Evolutionary conservation across 2,329 filamentous ascomycete genomes (phyloP), one percentile per base, ranked within the genome.

Genomic region (Colletotrichum lini): DNA sequence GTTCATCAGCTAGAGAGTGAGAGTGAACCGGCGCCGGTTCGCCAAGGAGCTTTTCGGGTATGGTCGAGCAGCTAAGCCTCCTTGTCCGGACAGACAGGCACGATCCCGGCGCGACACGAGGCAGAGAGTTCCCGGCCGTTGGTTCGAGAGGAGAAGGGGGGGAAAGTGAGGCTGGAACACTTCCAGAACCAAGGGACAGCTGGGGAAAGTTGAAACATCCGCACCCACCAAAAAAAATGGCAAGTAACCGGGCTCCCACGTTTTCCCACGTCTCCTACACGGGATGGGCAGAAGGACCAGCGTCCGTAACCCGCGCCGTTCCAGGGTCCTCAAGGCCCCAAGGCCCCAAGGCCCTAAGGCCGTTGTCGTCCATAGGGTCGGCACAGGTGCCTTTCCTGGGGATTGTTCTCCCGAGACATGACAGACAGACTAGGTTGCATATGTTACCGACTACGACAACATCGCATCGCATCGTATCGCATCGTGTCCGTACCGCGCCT

Each of bases 171-270:
- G 67, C 62, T 61, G 62, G 67, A 60, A 42, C 42, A 30, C 56
- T 59, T 65, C 66, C 52, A 65, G 66, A 64, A 58, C 62, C 66
- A 63, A 52, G 64, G 58, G 54, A 68, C 50, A 54, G 38, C 65
- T 23, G 68, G 65, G 65, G 65, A 54, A 49, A 15, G 58, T 63
- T 68, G 68, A 68, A 71, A 71, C 68, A 63, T 49, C 26, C 45
- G 65, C 68, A 63, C 38, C 57, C 52, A 62, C 52, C 45, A 35
- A 52, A 45, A 52, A 45, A 71, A 52, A 58, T 58, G 64, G 58
- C 57, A 71, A 58, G 44, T 56, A 52, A 52, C 68, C 68, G 44
- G 68, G 68, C 35, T 71, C 49, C 68, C 64, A 70, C 68, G 68
- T 70, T 70, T 67, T 70, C 54, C 38, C 53, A n/a, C 59, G 49